Evolutionary conservation across 2,329 filamentous ascomycete genomes (phyloP).

Genomic region (Fusarium sp.): DNA sequence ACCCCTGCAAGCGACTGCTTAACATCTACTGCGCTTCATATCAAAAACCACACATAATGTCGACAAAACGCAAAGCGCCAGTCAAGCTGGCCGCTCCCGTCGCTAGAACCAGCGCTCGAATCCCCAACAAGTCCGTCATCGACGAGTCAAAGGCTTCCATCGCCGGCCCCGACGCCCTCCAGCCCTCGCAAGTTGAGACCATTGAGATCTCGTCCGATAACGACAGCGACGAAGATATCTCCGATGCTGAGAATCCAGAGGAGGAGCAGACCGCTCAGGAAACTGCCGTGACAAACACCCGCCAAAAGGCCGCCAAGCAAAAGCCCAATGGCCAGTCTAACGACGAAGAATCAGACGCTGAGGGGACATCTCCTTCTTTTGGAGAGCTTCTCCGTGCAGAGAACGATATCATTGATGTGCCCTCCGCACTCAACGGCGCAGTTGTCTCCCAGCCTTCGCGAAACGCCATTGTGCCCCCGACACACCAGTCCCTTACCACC

Average conservation of each 20-base stretch:
- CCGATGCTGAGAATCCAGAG: slow-evolving; percentile 56
- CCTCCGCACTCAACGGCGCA: slow-evolving; percentile 46
- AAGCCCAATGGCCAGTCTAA: slow-evolving; percentile 42
- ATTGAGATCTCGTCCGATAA: slow-evolving; percentile 69
- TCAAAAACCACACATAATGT: slow-evolving; percentile 54
- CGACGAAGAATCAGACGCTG: slow-evolving; percentile 55
- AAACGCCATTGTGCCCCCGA: slow-evolving; percentile 67
- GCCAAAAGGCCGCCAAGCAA: slow-evolving; percentile 31
- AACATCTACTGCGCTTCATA: background rate
- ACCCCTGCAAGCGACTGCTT: slow-evolving; percentile 30
- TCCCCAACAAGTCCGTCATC: slow-evolving; percentile 59
- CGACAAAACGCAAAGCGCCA: slow-evolving; percentile 69
- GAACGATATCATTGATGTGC: slow-evolving; percentile 80
- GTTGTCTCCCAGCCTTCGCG: slow-evolving; percentile 54
- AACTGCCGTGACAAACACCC: slow-evolving; percentile 1
- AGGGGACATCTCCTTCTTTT: slow-evolving; percentile 74
- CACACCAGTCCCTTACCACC: slow-evolving; percentile 84
- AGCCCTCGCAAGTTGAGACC: slow-evolving; percentile 52
- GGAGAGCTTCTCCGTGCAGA: slow-evolving; percentile 83
- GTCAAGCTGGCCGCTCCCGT: slow-evolving; percentile 66
- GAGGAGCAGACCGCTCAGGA: slow-evolving; percentile 32
- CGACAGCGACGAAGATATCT: slow-evolving; percentile 58
- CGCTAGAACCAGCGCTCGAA: slow-evolving; percentile 63
- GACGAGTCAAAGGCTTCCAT: slow-evolving; percentile 69
- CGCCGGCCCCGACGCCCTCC: slow-evolving; percentile 53